Evolutionary conservation across 2,329 filamentous ascomycete species (phyloP), one percentile per base, ranked within the genome.

Genomic region (Teratosphaeria epicoccoides): DNA sequence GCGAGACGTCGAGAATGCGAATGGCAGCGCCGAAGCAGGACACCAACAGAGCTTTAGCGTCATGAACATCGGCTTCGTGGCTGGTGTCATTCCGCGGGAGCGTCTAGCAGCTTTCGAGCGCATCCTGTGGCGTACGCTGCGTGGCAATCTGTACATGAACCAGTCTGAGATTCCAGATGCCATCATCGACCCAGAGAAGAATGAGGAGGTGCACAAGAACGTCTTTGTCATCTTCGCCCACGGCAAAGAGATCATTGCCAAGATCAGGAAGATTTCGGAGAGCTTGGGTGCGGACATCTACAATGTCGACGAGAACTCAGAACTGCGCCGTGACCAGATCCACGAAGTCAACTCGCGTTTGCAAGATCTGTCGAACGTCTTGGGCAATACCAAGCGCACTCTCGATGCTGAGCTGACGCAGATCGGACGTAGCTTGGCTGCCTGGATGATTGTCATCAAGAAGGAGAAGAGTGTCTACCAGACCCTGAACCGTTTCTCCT

Each of bases 211-310:
- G 62, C 83, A 86, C 76, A 98, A 98, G 82, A 98, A 96, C 63
- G 93, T 98, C 51, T 98, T 98, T 66, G 91, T 98, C 66, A 98
- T 98, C 70, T 98, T 98, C 63, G 93, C 93, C 11, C 93, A 98
- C 66, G 93, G 93, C 67, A 95, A 95, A 72, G 91, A 97, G 71
- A 95, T 98, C 61, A 83, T 98, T 63, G 87, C 90, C 66, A 98
- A 98, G 82, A 97, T 98, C 67, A 84, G 93, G 66, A 97, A 96
- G 79, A 97, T 98, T 55, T 97, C 91, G 1, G 93, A 98, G 73
- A 96, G 90, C 7, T 84, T 98, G 71, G 88, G 91, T 55, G 93
- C 94, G 51, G 88, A 95, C 66, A 80, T 97, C 55, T 98, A 98
- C 77, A 89, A 84, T 60, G 93, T 98, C 26, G 93, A 98, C 63